Evolutionary conservation across 768 basidiomycete genomes (phyloP).

Genomic region (Rhodotorula sphaerocarpa): DNA sequence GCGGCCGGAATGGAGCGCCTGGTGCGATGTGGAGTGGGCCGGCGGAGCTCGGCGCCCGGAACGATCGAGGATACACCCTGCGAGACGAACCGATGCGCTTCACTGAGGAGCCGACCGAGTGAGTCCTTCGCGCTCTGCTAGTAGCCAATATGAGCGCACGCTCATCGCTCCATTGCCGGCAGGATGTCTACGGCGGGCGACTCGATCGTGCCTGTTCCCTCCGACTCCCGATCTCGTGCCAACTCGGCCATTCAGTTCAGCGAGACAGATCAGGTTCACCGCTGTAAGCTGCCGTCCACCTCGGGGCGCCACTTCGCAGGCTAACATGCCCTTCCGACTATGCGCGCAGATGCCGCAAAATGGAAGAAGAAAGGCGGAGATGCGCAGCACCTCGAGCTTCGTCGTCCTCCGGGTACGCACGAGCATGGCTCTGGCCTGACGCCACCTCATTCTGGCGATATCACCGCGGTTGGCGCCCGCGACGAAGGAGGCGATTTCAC

Average conservation of each 20-base stretch:
- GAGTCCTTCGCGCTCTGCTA: neutral
- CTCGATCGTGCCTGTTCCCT: conserved; percentile 17
- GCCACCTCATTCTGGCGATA: neutral
- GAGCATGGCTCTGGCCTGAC: conserved; percentile 1
- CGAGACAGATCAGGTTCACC: conserved; percentile 14
- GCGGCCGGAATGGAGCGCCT: conserved; percentile 14
- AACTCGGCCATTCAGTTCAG: conserved; percentile 15
- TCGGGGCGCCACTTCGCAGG: too few relatives aligned
- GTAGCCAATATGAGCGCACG: fast-evolving
- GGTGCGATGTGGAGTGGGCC: conserved; percentile 13
- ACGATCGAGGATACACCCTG: conserved; percentile 68
- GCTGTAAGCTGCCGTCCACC: too few relatives aligned
- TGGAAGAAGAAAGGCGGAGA: neutral
- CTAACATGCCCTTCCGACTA: too few relatives aligned
- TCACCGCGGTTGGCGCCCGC: neutral
- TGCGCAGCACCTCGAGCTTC: conserved; percentile 16
- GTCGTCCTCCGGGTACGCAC: conserved; percentile 11
- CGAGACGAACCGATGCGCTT: conserved; percentile 76
- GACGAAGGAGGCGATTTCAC: neutral
- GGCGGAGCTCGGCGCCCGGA: conserved; percentile 33
- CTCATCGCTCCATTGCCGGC: conserved; percentile 40
- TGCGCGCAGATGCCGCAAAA: neutral
- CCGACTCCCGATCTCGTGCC: neutral
- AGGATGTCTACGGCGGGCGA: conserved; percentile 38
- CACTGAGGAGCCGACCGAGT: conserved; percentile 62